Conservation (phyloP, 148 eudicot species). For the Spergularia bocconei region DNA sequence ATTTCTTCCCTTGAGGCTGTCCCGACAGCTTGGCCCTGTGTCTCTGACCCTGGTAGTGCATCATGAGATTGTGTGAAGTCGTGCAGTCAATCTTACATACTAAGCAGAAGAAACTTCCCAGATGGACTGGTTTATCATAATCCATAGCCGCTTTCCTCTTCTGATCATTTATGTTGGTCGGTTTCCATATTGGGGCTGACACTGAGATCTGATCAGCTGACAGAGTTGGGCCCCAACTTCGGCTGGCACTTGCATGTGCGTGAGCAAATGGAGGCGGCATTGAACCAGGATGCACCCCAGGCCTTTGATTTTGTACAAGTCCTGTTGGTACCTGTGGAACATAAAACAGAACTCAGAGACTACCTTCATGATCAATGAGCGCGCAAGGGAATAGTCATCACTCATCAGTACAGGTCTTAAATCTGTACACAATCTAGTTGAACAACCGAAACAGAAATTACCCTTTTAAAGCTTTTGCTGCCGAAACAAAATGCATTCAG, state of each 20-base stretch:
- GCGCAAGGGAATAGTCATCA: too few species aligned
- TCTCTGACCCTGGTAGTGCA: constrained; percentile 26
- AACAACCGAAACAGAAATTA: too few species aligned
- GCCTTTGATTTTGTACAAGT: background rate
- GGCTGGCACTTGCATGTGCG: background rate
- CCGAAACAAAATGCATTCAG: too few species aligned
- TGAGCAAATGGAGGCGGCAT: constrained; percentile 6
- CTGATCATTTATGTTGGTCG: background rate
- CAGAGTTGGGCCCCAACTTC: constrained; percentile 1
- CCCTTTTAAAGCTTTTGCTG: too few species aligned
- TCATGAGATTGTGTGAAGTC: constrained; percentile 25
- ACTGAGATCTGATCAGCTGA: background rate
- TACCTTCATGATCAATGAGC: background rate
- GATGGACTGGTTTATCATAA: background rate
- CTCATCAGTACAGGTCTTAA: too few species aligned
- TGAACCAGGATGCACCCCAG: constrained; percentile 9
- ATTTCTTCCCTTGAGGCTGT: constrained; percentile 12
- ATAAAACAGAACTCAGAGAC: background rate
- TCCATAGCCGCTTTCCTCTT: constrained; percentile 6
- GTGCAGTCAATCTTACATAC: constrained; percentile 30
- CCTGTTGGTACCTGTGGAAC: constrained; percentile 15
- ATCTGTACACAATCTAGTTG: too few species aligned
- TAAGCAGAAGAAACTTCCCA: constrained; percentile 21
- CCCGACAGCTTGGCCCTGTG: constrained; percentile 22
- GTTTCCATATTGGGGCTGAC: constrained; percentile 11